phyloP scores from a whole-genome alignment of 2,329 filamentous ascomycete species.

The Magnaporthiopsis rhizophila region DNA sequence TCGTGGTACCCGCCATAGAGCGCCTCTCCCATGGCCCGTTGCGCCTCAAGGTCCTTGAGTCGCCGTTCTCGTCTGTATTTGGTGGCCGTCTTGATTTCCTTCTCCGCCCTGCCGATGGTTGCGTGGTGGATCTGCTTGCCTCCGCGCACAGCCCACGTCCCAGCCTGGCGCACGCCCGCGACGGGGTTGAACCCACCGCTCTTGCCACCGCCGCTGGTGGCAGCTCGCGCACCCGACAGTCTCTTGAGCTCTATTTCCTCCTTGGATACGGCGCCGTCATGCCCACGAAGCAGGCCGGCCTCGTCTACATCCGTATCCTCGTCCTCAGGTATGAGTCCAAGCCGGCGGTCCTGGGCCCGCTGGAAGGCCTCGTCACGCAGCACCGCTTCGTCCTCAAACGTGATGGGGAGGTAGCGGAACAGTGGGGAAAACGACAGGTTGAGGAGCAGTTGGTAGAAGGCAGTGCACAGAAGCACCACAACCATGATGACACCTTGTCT shows the following conservation, averaged over 20 bases:
- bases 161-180: constrained; percentile 39
- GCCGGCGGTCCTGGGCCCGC: constrained; percentile 62
- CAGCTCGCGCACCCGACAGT: constrained; percentile 13
- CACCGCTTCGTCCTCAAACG: constrained; percentile 89
- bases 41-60: constrained; percentile 60
- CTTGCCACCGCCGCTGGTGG: constrained; percentile 14
- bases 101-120: constrained; percentile 33
- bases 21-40: constrained; percentile 66
- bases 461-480: constrained; percentile 60
- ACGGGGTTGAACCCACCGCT: constrained; percentile 29
- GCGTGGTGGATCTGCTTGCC: constrained; percentile 40
- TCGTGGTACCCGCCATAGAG: constrained; percentile 84
- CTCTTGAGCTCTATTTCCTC: constrained; percentile 29
- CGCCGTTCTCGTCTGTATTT: constrained; percentile 41
- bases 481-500: constrained; percentile 79
- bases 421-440: constrained; percentile 80
- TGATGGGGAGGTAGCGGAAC: constrained; percentile 84
- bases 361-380: constrained; percentile 86
- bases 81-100: constrained; percentile 32
- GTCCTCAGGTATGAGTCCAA: constrained; percentile 50
- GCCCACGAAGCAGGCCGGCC: constrained; percentile 18
- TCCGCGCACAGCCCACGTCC: constrained; percentile 39
- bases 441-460: constrained; percentile 69
- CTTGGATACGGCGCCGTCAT: constrained; percentile 15
- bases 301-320: constrained; percentile 28